phyloP scores from a whole-genome alignment of 345 rosid species.

The Gossypium rotundifolium region DNA sequence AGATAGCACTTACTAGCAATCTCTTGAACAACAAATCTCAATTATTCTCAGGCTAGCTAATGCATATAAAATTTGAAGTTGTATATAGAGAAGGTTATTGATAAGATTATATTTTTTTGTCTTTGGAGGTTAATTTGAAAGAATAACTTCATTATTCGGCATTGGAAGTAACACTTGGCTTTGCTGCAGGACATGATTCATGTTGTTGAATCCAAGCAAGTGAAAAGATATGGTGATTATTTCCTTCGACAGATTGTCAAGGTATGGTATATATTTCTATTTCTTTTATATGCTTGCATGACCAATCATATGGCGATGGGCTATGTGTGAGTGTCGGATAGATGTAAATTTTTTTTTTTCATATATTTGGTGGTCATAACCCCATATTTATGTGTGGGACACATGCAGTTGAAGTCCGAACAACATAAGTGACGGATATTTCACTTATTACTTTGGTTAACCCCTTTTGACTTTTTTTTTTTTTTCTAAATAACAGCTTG shows the following conservation, averaged over 20 bases:
- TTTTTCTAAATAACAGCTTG: slow-evolving; percentile 45
- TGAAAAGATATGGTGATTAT: slow-evolving; percentile 75
- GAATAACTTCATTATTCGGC: neutral
- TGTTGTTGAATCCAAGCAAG: slow-evolving; percentile 66
- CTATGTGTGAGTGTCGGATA: no score
- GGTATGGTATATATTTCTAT: slow-evolving; percentile 27
- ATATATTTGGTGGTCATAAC: neutral
- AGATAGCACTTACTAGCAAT: neutral
- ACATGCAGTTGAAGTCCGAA: no score
- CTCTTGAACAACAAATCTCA: neutral
- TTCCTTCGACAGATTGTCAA: slow-evolving; percentile 90
- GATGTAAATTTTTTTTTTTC: no score
- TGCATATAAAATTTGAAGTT: neutral
- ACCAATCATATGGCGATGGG: neutral
- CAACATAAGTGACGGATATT: no score
- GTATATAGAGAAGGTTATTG: neutral
- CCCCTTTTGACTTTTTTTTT: neutral
- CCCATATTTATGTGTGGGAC: no score
- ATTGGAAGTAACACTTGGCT: neutral
- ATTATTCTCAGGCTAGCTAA: neutral
- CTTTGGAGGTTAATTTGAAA: neutral
- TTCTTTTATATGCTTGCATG: neutral
- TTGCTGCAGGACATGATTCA: slow-evolving; percentile 72
- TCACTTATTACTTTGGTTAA: no score
- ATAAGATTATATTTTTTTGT: neutral